Percentiles rank a stretch among this genome's conserved stretches.
Conservation (phyloP, 495 filamentous ascomycete genomes). For the Aspergillus asperescens region DNA sequence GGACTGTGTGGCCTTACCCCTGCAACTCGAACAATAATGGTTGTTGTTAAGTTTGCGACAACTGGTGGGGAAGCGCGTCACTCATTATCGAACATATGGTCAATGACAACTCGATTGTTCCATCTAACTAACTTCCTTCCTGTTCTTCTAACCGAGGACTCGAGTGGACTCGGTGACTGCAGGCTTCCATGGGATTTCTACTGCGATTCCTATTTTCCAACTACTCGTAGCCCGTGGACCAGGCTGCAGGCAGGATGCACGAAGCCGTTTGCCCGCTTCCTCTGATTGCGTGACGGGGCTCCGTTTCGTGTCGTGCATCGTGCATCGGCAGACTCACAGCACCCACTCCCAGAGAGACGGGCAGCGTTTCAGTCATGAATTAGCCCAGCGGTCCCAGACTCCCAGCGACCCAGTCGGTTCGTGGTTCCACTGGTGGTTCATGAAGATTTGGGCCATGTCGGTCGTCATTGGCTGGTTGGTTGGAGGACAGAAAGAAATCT, state of each 20-base stretch:
- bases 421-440: slow-evolving; percentile 5
- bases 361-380: slow-evolving; percentile 1
- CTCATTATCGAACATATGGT: too few relatives aligned
- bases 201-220: neutral
- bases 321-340: too few relatives aligned
- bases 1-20: neutral
- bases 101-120: too few relatives aligned
- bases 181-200: neutral
- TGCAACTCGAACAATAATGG: neutral
- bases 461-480: neutral
- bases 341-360: too few relatives aligned
- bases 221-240: slow-evolving; percentile 2
- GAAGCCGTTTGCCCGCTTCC: slow-evolving; percentile 12
- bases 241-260: slow-evolving; percentile 17
- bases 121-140: too few relatives aligned
- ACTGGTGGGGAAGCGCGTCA: neutral
- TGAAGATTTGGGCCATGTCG: neutral
- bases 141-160: too few relatives aligned
- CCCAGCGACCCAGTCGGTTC: neutral
- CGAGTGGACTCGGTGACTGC: too few relatives aligned
- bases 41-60: neutral
- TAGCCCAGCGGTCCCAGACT: neutral
- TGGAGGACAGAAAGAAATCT: too few relatives aligned
- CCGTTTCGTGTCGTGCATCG: slow-evolving; percentile 14
- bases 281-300: slow-evolving; percentile 7